A percentile compares a stretch with the other conserved stretches of the same genome.
phyloP scores from a whole-genome alignment of 768 basidiomycete genomes.

The Boletus subparvulus region DNA sequence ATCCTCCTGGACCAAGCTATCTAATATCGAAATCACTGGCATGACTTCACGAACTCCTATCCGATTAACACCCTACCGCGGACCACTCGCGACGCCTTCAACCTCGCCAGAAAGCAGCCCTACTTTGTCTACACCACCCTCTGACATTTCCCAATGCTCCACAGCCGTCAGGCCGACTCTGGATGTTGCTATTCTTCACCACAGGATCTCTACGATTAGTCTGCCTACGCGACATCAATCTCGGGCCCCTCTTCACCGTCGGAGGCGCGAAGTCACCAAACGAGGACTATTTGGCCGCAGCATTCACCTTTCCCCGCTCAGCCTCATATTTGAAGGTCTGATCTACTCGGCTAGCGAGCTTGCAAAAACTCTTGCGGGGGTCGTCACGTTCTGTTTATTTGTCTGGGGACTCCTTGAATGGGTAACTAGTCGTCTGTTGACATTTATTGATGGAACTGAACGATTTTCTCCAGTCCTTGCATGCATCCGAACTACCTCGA shows the following conservation, averaged over 20 bases:
- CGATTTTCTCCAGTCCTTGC: slow-evolving; percentile 12
- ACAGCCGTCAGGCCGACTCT: neutral
- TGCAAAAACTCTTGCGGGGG: slow-evolving; percentile 10
- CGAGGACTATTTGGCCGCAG: neutral
- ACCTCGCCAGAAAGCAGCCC: slow-evolving; percentile 18
- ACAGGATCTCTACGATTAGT: slow-evolving; percentile 6
- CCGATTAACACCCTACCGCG: slow-evolving; percentile 23
- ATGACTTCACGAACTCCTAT: slow-evolving; percentile 30
- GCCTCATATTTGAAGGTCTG: slow-evolving; percentile 1
- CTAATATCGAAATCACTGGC: slow-evolving; percentile 18
- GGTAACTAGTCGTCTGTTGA: slow-evolving; percentile 6
- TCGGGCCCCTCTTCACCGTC: neutral
- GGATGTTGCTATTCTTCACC: slow-evolving; percentile 12
- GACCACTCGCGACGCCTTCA: slow-evolving; percentile 28
- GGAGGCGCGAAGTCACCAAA: neutral
- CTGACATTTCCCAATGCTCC: slow-evolving; percentile 10
- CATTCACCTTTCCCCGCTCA: neutral
- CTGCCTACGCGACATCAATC: neutral
- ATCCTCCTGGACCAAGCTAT: slow-evolving; percentile 15
- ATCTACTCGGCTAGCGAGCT: slow-evolving; percentile 12
- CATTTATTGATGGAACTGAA: slow-evolving; percentile 3
- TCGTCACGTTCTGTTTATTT: slow-evolving; percentile 20
- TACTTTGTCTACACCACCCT: slow-evolving; percentile 13
- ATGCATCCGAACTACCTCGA: slow-evolving; percentile 5
- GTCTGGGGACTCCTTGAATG: slow-evolving; percentile 26